Conservation (phyloP, 208 protist species). For the Zelonia costaricensis region DNA sequence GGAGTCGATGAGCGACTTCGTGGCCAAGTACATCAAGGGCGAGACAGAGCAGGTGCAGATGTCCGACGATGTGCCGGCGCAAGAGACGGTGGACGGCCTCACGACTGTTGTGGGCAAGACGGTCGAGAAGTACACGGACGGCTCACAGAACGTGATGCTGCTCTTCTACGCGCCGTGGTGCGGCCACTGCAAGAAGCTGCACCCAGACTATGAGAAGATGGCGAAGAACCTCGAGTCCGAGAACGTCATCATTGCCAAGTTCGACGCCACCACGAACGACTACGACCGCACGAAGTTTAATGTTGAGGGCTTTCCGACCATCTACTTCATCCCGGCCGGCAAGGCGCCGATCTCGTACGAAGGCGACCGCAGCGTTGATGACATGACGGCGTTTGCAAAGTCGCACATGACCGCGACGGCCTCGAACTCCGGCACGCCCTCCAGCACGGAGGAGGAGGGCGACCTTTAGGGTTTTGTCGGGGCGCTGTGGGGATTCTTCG, state of each 20-base stretch:
- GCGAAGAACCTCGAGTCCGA: slow-evolving; percentile 48
- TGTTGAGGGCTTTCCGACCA: slow-evolving; percentile 83
- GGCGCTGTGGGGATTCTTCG: no score
- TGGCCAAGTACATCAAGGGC: slow-evolving; percentile 55
- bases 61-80: slow-evolving; percentile 61
- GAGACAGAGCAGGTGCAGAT: slow-evolving; percentile 46
- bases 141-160: slow-evolving; percentile 89
- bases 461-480: slow-evolving; percentile 40
- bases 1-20: slow-evolving; percentile 53
- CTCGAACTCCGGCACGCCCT: slow-evolving; percentile 3
- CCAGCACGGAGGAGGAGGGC: slow-evolving; percentile 9
- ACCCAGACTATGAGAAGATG: slow-evolving; percentile 80
- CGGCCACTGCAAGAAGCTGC: slow-evolving; percentile 94
- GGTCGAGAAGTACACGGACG: slow-evolving; percentile 47
- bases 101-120: slow-evolving; percentile 82
- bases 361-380: slow-evolving; percentile 59
- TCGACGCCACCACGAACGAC: slow-evolving; percentile 78
- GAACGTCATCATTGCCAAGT: slow-evolving; percentile 83
- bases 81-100: slow-evolving; percentile 73
- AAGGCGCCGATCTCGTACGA: slow-evolving; percentile 62
- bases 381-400: slow-evolving; percentile 65
- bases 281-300: slow-evolving; percentile 40
- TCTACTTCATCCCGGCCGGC: slow-evolving; percentile 79
- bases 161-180: slow-evolving; percentile 98
- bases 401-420: slow-evolving; percentile 22